Evolutionary conservation across 2,329 filamentous ascomycete genomes (phyloP).

Genomic region (Allantophomopsis lycopodina): DNA sequence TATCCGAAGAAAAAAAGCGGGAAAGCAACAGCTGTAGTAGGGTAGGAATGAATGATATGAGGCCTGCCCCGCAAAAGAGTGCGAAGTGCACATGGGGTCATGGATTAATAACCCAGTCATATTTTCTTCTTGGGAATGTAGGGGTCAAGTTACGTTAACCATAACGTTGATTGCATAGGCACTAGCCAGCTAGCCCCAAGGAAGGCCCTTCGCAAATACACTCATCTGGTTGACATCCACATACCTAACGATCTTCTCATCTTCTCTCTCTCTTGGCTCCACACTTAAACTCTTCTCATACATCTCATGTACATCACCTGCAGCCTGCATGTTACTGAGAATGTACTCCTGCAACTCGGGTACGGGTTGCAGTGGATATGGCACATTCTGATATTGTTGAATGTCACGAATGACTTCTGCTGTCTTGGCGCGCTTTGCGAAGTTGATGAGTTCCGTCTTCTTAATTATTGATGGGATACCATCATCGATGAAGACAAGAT

Average conservation of each 20-base stretch:
- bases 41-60: too few relatives aligned
- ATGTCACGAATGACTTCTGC: constrained; percentile 97
- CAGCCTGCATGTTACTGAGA: constrained; percentile 86
- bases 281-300: constrained; percentile 92
- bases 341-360: constrained; percentile 94
- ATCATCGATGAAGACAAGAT: constrained; percentile 96
- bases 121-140: neutral
- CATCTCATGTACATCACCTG: constrained; percentile 97
- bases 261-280: constrained; percentile 90
- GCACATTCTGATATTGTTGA: constrained; percentile 95
- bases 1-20: constrained; percentile 1
- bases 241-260: constrained; percentile 95
- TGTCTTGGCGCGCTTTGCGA: constrained; percentile 94
- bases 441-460: constrained; percentile 94
- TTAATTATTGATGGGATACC: constrained; percentile 94
- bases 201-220: neutral
- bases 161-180: constrained; percentile 5
- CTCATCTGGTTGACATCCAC: constrained; percentile 9
- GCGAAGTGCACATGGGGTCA: constrained; percentile 5
- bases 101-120: neutral
- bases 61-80: constrained; percentile 2
- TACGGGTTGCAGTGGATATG: constrained; percentile 84
- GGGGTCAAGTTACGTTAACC: neutral
- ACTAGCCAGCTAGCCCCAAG: constrained; percentile 8
- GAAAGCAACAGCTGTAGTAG: neutral